Base-by-base conservation (phyloP, 768 basidiomycete genomes). In the Pholiota conissans region DNA sequence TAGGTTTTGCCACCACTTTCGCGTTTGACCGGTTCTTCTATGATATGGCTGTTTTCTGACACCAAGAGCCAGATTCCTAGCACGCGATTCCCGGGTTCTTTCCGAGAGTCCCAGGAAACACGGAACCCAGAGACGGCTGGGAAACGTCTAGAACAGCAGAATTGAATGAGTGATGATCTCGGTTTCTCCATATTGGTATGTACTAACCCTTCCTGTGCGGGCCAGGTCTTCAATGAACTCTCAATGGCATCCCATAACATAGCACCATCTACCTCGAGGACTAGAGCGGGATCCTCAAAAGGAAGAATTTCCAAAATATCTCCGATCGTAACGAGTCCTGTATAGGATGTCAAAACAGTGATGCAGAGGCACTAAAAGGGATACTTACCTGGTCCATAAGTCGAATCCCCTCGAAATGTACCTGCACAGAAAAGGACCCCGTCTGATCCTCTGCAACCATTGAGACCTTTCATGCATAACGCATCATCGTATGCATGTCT, bases 221-320 rank as follows among this genome's bases (percentile, higher is more conserved):
- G 94, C 84, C 89, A 95, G 52, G 82, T 90, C 57, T 75, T 76
- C 5, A 97, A 74, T 5, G 84, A 83, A 10, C 77, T 77, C 66
- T 97, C 94, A 32, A 96, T 62, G 0, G 88, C 85, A 39, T 84
- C 85, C 91, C 92, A 95, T 42, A 96, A 79, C 0, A 85, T 77
- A 62, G 81, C 78, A 1, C 94, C 93, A 61, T 91, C 85, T 14
- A 96, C 69, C 68, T 94, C 88, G 10, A 94, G 63, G 3, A 93
- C 91, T 5, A 97, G 81, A 14, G 89, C 75, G 2, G 93, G 87
- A 63, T 96, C 94, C 55, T 90, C 88, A 58, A 94, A 96, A 0
- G 94, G 94, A 27, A 96, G 71, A 18, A 95, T 93, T 67, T 95
- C 94, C 35, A 95, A 66, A 54, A 95, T 88, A 67, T 97, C 88